phyloP scores from a whole-genome alignment of 2,329 filamentous ascomycete genomes.

The Arthrobotrys iridis region DNA sequence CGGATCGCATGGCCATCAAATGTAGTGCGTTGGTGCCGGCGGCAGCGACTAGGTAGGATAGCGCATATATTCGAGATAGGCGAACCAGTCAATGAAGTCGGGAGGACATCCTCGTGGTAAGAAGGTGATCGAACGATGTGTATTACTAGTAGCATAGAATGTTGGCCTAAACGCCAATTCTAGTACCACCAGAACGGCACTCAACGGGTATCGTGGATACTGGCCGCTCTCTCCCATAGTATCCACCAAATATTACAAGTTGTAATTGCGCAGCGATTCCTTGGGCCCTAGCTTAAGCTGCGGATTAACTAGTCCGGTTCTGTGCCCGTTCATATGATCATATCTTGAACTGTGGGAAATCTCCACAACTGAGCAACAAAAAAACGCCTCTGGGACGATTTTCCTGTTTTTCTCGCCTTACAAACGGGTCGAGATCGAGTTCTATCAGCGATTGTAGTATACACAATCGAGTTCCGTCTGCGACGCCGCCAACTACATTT shows the following conservation, averaged over 20 bases:
- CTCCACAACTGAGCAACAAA: conserved; percentile 22
- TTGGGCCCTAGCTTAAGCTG: conserved; percentile 27
- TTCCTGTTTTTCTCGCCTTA: conserved; percentile 24
- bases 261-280: conserved; percentile 23
- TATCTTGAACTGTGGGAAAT: conserved; percentile 15
- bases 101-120: conserved; percentile 36
- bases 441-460: conserved; percentile 10
- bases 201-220: conserved; percentile 16
- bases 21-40: conserved; percentile 50
- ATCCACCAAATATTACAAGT: conserved; percentile 41
- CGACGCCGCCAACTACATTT: conserved; percentile 18
- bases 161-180: conserved; percentile 36
- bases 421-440: conserved; percentile 20
- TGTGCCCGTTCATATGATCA: conserved; percentile 45
- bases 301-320: conserved; percentile 31
- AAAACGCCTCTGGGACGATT: conserved; percentile 29
- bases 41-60: conserved; percentile 42
- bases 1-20: conserved; percentile 47
- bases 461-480: conserved; percentile 1
- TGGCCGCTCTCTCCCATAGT: conserved; percentile 8
- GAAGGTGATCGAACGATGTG: conserved; percentile 22
- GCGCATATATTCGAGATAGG: conserved; percentile 42
- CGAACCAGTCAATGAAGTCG: conserved; percentile 22
- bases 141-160: no score
- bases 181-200: conserved; percentile 4